These are phyloP conservation scores for Rhinocladiella mackenziei DNA, from an alignment of 2,329 filamentous ascomycete species.

Conservation along the genomic window DNA sequence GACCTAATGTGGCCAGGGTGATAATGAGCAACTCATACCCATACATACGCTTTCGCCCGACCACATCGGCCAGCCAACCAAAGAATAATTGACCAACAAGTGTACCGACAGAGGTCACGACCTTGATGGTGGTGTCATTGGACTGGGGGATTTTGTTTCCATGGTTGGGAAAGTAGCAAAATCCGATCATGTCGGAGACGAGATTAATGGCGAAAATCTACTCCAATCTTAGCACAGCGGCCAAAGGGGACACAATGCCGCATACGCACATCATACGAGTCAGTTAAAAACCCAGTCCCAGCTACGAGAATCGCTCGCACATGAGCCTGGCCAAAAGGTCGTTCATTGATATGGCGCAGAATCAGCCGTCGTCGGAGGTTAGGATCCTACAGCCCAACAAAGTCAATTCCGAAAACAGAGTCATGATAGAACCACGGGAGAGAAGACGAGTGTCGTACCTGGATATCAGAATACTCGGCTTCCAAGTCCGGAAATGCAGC, in stretches of 20 bases:
- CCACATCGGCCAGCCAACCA: slow-evolving; percentile 69
- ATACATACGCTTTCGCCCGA: slow-evolving; percentile 81
- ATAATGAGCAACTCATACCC: slow-evolving; percentile 75
- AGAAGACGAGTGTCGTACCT: too few relatives aligned
- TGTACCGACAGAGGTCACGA: slow-evolving; percentile 76
- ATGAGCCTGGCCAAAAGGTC: slow-evolving; percentile 61
- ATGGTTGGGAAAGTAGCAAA: slow-evolving; percentile 67
- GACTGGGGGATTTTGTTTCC: slow-evolving; percentile 61
- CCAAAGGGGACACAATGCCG: too few relatives aligned
- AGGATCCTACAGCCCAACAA: slow-evolving; percentile 10
- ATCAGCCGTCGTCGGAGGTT: slow-evolving; percentile 10
- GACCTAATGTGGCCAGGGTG: slow-evolving; percentile 71
- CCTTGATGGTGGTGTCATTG: slow-evolving; percentile 78
- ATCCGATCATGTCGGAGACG: slow-evolving; percentile 43
- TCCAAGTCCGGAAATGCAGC: too few relatives aligned
- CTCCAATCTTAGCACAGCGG: too few relatives aligned
- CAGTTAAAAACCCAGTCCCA: slow-evolving; percentile 83
- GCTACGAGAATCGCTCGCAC: slow-evolving; percentile 71
- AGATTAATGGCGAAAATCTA: slow-evolving; percentile 13
- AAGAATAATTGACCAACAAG: slow-evolving; percentile 79
- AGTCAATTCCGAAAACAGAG: too few relatives aligned
- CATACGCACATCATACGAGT: slow-evolving; percentile 59
- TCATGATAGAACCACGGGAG: too few relatives aligned
- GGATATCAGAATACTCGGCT: too few relatives aligned
- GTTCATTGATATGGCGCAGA: slow-evolving; percentile 12